Evolutionary conservation across 2,329 filamentous ascomycete genomes (phyloP).

Genomic region (Microcera coccophila): DNA sequence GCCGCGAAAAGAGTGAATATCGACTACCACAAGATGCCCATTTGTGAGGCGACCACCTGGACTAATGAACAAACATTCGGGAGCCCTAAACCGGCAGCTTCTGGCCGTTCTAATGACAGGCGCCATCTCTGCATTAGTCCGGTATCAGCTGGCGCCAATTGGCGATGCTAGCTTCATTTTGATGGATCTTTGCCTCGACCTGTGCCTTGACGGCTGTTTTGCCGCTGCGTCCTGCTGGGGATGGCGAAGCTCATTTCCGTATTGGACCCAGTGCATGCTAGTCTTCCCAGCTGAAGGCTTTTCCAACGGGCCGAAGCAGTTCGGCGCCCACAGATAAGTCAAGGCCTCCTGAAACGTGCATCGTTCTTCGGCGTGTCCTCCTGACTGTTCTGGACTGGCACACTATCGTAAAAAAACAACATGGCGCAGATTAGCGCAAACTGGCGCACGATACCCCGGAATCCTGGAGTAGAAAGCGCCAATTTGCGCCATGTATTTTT

Average conservation of each 20-base stretch:
- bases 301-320: too few relatives aligned
- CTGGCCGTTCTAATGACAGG: neutral
- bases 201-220: neutral
- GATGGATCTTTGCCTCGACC: neutral
- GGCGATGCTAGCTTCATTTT: neutral
- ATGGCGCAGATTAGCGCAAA: too few relatives aligned
- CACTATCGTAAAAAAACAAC: too few relatives aligned
- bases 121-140: neutral
- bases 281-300: neutral
- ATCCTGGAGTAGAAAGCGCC: too few relatives aligned
- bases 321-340: too few relatives aligned
- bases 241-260: neutral
- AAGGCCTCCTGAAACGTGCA: too few relatives aligned
- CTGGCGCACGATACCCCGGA: too few relatives aligned
- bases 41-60: too few relatives aligned
- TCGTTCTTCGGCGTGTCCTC: too few relatives aligned
- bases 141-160: neutral
- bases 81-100: neutral
- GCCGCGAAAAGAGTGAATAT: neutral
- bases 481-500: too few relatives aligned
- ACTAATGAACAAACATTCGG: too few relatives aligned
- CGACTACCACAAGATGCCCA: neutral
- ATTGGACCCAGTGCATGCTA: neutral
- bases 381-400: too few relatives aligned
- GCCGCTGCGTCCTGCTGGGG: neutral